Base-by-base conservation (phyloP, 345 rosid genomes). In the Leavenworthia alabamica region DNA sequence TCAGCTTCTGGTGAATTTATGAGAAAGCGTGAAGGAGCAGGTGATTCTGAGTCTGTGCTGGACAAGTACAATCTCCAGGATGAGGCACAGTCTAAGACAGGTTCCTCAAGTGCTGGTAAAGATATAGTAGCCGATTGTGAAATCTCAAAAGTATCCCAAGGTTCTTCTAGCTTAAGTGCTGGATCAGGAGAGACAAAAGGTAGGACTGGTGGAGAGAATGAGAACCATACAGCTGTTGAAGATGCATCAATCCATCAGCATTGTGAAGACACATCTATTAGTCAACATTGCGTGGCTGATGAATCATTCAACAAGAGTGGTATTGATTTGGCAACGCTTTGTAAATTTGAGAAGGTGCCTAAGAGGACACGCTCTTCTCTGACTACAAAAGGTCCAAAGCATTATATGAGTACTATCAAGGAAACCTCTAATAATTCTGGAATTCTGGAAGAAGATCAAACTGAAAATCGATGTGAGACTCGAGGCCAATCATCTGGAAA, bases 281-380 rank as follows among this genome's bases (percentile, higher is more conserved):
- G 32, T 48, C 62, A 58, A 29, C 60, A 42, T 6, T 33, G 62
- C 52, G 50, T 5, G 28, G 80, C 64, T 50, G 76, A 52, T 51
- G 79, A 79, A 48, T 23, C 73, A 42, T 76, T 62, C 3, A 61
- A 72, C 63, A 78, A 81, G 67, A 75, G 63, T 56, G 71, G 51
- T 47, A 42, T 78, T 74, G 89, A 80, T 80, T 80, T 93, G 70
- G 79, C 82, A 17, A 60, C 80, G 19, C 72, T 84, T 26, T 82
- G 99, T 73, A 93, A 82, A 58, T 84, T 93, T 53, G 78, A 78
- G 56, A 93, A 93, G 69, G 79, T 93, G 55, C 94, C 96, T 42
- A 93, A 95, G 10, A 93, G 74, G 78, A 86, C 73, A 3, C 96
- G 97, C 39, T 85, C 99, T 54, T 80, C 96, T 48, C 68, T 88